A percentile compares a stretch with the other conserved stretches of the same genome.
Conservation (phyloP, 2,329 filamentous ascomycete species). For the Ophiocordyceps unilateralis region DNA sequence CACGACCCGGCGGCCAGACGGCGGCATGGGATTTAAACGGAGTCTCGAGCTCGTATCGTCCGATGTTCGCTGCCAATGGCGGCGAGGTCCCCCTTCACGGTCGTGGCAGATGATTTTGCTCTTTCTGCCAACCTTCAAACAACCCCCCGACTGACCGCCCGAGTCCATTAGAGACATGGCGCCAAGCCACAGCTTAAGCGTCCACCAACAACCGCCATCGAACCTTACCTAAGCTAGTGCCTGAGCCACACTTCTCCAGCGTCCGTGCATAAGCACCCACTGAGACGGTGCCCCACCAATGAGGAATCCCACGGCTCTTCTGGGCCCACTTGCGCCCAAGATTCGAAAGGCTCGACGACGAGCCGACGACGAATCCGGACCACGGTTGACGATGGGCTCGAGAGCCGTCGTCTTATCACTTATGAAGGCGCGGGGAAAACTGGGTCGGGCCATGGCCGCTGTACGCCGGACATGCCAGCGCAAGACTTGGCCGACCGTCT, state of each 20-base stretch:
- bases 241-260: too few species aligned
- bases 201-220: too few species aligned
- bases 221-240: too few species aligned
- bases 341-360: background rate
- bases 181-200: background rate
- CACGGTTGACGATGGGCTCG: background rate
- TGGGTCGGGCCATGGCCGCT: background rate
- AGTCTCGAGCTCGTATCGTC: constrained; percentile 1
- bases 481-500: too few species aligned
- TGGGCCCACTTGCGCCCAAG: background rate
- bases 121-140: too few species aligned
- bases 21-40: constrained; percentile 13
- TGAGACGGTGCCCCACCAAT: background rate
- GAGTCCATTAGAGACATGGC: too few species aligned
- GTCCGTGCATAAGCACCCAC: too few species aligned
- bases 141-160: background rate
- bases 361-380: background rate
- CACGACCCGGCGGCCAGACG: constrained; percentile 14
- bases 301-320: background rate
- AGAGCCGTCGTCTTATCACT: background rate
- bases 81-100: background rate
- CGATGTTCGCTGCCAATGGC: background rate
- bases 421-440: background rate
- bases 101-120: background rate
- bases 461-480: background rate